Percentiles rank a stretch among this genome's conserved stretches.
phyloP scores from a whole-genome alignment of 2,329 filamentous ascomycete species.

The Xylaria sp. region DNA sequence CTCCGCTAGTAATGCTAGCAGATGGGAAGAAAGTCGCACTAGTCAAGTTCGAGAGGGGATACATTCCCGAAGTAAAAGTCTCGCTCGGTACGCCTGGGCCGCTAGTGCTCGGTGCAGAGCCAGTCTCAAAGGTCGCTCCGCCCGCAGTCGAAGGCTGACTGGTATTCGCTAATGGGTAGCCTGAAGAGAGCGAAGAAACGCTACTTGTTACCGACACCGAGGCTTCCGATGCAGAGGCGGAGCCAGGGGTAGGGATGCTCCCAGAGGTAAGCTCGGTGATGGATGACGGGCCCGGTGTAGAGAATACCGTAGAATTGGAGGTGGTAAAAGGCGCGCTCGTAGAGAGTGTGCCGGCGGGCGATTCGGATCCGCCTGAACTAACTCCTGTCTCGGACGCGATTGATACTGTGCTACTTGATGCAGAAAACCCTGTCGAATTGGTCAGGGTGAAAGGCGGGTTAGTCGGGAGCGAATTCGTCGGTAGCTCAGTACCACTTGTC shows the following conservation, averaged over 20 bases:
- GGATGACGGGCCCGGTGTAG: not conserved
- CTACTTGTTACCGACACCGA: constrained; percentile 23
- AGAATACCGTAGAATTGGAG: not conserved
- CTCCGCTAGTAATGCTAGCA: constrained; percentile 26
- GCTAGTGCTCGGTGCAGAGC: constrained; percentile 19
- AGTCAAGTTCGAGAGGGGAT: constrained; percentile 36
- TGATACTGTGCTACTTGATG: not conserved
- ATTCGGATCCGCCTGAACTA: constrained; percentile 9
- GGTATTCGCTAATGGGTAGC: constrained; percentile 24
- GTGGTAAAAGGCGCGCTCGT: constrained; percentile 5
- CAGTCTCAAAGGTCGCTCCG: constrained; percentile 30
- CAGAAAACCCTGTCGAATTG: constrained; percentile 8
- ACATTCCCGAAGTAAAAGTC: constrained; percentile 32
- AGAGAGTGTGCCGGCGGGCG: constrained; percentile 3
- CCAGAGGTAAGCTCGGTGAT: constrained; percentile 5
- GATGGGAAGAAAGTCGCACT: constrained; percentile 4
- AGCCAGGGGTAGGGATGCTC: not conserved
- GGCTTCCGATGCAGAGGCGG: not conserved
- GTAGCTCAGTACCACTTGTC: not conserved
- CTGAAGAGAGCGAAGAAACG: constrained; percentile 19
- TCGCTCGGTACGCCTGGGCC: constrained; percentile 17
- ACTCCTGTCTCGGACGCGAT: constrained; percentile 15
- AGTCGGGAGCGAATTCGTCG: not conserved
- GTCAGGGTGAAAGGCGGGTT: constrained; percentile 11
- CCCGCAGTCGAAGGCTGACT: constrained; percentile 33